These are phyloP conservation scores for Albophoma yamanashiensis DNA, from an alignment of 2,329 filamentous ascomycete genomes.

Conservation along the genomic window DNA sequence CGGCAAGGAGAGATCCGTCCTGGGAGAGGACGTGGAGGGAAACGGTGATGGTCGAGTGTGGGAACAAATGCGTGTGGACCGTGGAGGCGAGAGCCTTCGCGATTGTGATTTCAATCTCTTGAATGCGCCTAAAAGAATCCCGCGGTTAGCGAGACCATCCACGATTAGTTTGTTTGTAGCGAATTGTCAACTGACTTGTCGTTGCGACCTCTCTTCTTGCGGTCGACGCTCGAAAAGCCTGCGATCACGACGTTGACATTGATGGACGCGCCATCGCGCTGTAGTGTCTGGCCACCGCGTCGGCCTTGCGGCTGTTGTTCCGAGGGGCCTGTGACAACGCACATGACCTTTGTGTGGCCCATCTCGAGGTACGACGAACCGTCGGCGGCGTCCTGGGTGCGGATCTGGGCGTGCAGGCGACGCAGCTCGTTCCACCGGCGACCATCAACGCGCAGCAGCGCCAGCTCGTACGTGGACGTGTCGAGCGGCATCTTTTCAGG, in stretches of 20 bases:
- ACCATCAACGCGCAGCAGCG: slow-evolving; percentile 71
- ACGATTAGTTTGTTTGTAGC: not conserved
- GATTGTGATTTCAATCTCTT: slow-evolving; percentile 73
- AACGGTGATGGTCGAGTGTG: slow-evolving; percentile 74
- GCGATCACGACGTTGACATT: slow-evolving; percentile 76
- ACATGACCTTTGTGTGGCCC: slow-evolving; percentile 96
- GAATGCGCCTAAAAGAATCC: slow-evolving; percentile 49
- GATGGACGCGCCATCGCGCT: slow-evolving; percentile 43
- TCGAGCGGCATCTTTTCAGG: slow-evolving; percentile 69
- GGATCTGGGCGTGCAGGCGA: slow-evolving; percentile 77
- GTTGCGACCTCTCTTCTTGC: slow-evolving; percentile 61
- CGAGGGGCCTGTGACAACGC: slow-evolving; percentile 75
- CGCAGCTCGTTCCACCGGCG: slow-evolving; percentile 96
- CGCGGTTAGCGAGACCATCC: not conserved
- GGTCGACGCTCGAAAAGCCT: slow-evolving; percentile 79
- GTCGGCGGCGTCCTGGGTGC: slow-evolving; percentile 84
- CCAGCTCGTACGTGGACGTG: slow-evolving; percentile 82
- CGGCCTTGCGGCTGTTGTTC: slow-evolving; percentile 41
- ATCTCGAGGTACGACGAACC: slow-evolving; percentile 91
- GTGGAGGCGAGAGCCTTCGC: slow-evolving; percentile 65
- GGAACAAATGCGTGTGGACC: slow-evolving; percentile 80
- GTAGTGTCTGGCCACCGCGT: slow-evolving; percentile 30
- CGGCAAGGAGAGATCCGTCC: slow-evolving; percentile 82
- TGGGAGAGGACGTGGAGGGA: slow-evolving; percentile 80
- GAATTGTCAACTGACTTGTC: slow-evolving; percentile 56